Percentiles rank a stretch among this genome's conserved stretches.
Evolutionary conservation across 768 basidiomycete species (phyloP).

Genomic region (Tubosaeta brunneosetosa): DNA sequence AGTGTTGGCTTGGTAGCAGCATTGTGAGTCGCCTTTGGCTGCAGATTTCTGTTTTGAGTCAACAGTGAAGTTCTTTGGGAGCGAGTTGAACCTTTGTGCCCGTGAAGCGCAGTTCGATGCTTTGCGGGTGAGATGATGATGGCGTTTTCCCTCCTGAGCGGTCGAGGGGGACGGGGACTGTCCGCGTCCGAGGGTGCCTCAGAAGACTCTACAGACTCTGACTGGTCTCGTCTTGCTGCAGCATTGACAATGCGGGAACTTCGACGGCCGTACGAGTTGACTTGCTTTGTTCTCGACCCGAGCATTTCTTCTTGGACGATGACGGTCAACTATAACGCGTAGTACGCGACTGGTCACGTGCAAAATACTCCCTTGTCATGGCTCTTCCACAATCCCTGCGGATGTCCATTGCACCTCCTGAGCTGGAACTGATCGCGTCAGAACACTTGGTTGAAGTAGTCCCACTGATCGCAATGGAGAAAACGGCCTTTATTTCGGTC

Average conservation of each 20-base stretch:
- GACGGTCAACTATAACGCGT: conserved; percentile 1
- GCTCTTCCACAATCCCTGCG: conserved; percentile 71
- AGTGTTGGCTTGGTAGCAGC: conserved; percentile 13
- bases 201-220: conserved; percentile 30
- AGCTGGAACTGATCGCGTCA: conserved; percentile 84
- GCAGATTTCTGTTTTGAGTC: conserved; percentile 25
- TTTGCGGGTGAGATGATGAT: conserved; percentile 21
- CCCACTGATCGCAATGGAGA: conserved; percentile 86
- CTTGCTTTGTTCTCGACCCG: conserved; percentile 57
- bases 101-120: conserved; percentile 8
- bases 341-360: conserved; percentile 23
- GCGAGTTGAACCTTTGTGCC: conserved; percentile 6
- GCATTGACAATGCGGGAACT: conserved; percentile 55
- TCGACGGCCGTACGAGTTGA: conserved; percentile 62
- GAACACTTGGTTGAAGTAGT: conserved; percentile 83
- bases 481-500: conserved; percentile 85
- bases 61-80: conserved; percentile 20
- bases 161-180: conserved; percentile 7
- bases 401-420: conserved; percentile 71
- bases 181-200: conserved; percentile 35
- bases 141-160: conserved; percentile 21
- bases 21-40: conserved; percentile 12
- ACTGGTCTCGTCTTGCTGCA: conserved; percentile 29
- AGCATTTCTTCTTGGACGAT: conserved; percentile 30
- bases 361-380: conserved; percentile 40